Conservation (phyloP, 2,329 filamentous ascomycete genomes). For the Zelopaecilomyces penicillatus region DNA sequence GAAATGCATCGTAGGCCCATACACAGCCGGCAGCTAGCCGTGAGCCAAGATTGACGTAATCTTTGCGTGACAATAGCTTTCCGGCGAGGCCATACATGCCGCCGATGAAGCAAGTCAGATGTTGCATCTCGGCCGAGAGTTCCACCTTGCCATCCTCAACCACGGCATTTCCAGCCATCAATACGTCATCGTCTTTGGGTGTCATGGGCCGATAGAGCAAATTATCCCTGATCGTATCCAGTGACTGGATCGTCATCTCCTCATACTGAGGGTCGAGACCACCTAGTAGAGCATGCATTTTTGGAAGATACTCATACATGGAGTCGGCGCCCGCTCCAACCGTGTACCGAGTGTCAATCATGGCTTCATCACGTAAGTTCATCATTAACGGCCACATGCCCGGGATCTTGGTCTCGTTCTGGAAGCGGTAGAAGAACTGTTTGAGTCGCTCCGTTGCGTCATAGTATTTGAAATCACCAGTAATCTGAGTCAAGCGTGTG, state of each 20-base stretch:
- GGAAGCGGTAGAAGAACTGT: conserved; percentile 54
- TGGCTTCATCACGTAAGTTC: conserved; percentile 49
- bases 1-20: conserved; percentile 44
- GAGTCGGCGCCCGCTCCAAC: conserved; percentile 40
- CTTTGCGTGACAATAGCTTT: conserved; percentile 43
- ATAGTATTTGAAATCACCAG: conserved; percentile 64
- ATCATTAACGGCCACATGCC: conserved; percentile 64
- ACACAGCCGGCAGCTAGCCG: conserved; percentile 44
- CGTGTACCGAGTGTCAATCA: conserved; percentile 30
- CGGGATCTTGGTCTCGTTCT: conserved; percentile 58
- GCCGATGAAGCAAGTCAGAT: conserved; percentile 62
- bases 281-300: conserved; percentile 54
- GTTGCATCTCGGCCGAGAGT: conserved; percentile 36
- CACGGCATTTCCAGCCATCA: conserved; percentile 43
- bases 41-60: conserved; percentile 39
- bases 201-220: conserved; percentile 63
- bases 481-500: conserved; percentile 65
- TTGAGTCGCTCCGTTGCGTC: conserved; percentile 70
- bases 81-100: conserved; percentile 63
- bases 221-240: conserved; percentile 51
- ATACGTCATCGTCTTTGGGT: conserved; percentile 48
- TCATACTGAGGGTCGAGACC: conserved; percentile 55
- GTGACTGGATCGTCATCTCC: conserved; percentile 54
- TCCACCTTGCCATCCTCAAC: conserved; percentile 19
- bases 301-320: conserved; percentile 52